Percentiles rank a stretch among this genome's conserved stretches.
Evolutionary conservation across 495 filamentous ascomycete species (phyloP).

Genomic region (Neurospora sp.): DNA sequence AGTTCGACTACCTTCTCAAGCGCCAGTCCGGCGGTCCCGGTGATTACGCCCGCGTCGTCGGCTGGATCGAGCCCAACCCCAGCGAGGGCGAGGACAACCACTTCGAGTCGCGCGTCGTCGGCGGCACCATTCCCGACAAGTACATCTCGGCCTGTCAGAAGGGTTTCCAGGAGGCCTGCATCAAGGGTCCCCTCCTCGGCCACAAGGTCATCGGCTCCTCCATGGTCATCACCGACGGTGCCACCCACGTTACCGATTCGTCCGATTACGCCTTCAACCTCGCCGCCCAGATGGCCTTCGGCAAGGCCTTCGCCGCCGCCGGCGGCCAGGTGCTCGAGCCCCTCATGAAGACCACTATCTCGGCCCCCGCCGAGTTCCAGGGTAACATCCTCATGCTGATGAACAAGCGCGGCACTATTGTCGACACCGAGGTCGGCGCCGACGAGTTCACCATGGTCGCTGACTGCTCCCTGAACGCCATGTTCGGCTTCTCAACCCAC

Average conservation of each 20-base stretch:
- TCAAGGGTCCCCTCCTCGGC: conserved; percentile 84
- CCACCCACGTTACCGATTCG: conserved; percentile 96
- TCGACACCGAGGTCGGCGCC: conserved; percentile 86
- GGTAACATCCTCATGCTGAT: conserved; percentile 87
- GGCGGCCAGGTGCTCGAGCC: conserved; percentile 82
- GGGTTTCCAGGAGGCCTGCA: conserved; percentile 77
- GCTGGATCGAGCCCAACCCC: conserved; percentile 81
- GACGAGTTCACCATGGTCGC: conserved; percentile 95
- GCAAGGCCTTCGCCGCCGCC: conserved; percentile 77
- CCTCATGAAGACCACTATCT: conserved; percentile 95
- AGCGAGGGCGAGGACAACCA: conserved; percentile 58
- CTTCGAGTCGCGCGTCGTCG: conserved; percentile 79
- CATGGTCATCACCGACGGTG: conserved; percentile 95
- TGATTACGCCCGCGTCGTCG: conserved; percentile 89
- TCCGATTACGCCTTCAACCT: conserved; percentile 98
- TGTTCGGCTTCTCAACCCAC: conserved; percentile 94
- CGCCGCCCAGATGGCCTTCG: conserved; percentile 93
- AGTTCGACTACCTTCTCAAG: conserved; percentile 90
- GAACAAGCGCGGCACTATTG: conserved; percentile 94
- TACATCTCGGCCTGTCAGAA: conserved; percentile 94
- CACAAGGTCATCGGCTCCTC: conserved; percentile 82
- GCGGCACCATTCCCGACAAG: conserved; percentile 91
- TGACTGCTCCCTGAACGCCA: conserved; percentile 85
- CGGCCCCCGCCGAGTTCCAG: conserved; percentile 95
- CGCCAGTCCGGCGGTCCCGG: conserved; percentile 95